Evolutionary conservation across 345 rosid genomes (phyloP), one percentile per base, ranked within the genome.

Genomic region (Mercurialis annua): DNA sequence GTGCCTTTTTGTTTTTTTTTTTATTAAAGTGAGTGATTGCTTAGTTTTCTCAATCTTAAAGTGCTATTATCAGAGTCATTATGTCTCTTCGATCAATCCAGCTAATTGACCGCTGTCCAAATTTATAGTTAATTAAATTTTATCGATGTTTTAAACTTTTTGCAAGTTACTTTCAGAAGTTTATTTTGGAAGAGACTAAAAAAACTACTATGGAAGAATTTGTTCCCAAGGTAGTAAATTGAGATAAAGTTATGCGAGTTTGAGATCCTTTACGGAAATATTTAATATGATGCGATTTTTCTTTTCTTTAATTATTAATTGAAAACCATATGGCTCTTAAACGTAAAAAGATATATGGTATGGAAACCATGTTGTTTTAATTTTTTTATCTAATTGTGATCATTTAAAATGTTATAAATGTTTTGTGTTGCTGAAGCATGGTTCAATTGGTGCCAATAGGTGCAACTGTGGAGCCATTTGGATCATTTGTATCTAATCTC

Each of bases 391-490:
- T 30, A 21, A 36, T 27, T 2, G 31, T 5, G 23, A 46, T 27
- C 14, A 10, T 47, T 29, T 47, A 16, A 12, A 5, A 10, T 63
- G 24, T 48, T 3, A 34, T 7, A 40, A 47, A 8, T 18, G 58
- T 27, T 17, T 31, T 1, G 59, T 20, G 23, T 29, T 55, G 10
- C 21, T 40, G 38, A 54, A 51, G n/a, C 33, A 42, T 64, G 30
- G 54, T 20, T 18, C 71, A 23, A 46, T 55, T 72, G 72, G 52
- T 70, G 49, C 61, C 55, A 71, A 62, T 82, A 93, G 98, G 94
- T 77, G 94, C 98, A 68, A 85, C 86, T 30, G 85, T 90, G 73
- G 86, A 88, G 74, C 93, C 97, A 43, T 93, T 82, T 80, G 98
- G 98, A 66, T 93, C 97, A 8, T 88, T 88, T 73, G 86, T 88